phyloP scores from a whole-genome alignment of 78 protist species.

The Bigelowiella natans region DNA sequence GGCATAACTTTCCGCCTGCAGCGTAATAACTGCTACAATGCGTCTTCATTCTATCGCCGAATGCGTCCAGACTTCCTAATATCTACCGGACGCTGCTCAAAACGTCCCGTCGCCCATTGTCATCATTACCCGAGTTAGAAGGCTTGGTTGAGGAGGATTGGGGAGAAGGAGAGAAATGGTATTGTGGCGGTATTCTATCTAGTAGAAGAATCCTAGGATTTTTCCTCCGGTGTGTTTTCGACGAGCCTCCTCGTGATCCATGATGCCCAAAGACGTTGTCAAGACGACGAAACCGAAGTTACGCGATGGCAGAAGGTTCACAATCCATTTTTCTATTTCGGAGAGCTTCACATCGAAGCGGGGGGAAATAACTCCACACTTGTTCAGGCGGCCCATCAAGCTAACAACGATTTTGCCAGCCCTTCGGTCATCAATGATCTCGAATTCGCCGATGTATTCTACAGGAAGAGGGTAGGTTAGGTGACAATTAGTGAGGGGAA shows the following conservation, averaged over 20 bases:
- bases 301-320: slow-evolving; percentile 93
- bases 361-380: slow-evolving; percentile 97
- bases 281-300: slow-evolving; percentile 95
- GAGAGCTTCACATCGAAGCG: slow-evolving; percentile 77
- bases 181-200: slow-evolving; percentile 1
- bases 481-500: background rate
- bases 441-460: slow-evolving; percentile 99
- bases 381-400: slow-evolving; percentile 97
- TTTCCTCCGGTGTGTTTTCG: slow-evolving; percentile 93
- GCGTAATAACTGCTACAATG: too few relatives aligned
- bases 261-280: slow-evolving; percentile 98
- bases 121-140: too few relatives aligned
- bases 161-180: too few relatives aligned
- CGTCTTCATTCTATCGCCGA: too few relatives aligned
- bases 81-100: too few relatives aligned
- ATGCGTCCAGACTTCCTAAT: too few relatives aligned
- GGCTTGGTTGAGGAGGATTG: too few relatives aligned
- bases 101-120: too few relatives aligned
- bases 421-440: slow-evolving; percentile 98
- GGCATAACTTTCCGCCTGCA: too few relatives aligned
- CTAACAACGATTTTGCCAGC: slow-evolving; percentile 95
- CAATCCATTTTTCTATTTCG: slow-evolving; percentile 68
- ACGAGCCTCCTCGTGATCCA: slow-evolving; percentile 98
- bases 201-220: slow-evolving; percentile 88
- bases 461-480: background rate